Base-by-base conservation (phyloP, 257 asterid genomes). In the Ilex asprella region DNA sequence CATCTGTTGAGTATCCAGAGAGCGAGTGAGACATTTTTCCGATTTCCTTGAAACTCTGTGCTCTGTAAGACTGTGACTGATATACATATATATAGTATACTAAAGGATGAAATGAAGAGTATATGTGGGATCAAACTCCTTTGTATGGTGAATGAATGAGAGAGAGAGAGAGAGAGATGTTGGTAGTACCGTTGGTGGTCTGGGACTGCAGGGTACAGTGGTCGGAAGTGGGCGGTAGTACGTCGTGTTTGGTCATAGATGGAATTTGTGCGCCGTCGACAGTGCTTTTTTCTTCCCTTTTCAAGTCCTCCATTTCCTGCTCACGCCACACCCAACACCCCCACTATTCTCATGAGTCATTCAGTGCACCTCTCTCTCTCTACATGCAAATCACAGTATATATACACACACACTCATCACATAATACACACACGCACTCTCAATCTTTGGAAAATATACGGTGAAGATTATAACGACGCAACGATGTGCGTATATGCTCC, bases 291-390 rank as follows among this genome's bases (percentile, higher is more conserved):
- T 62, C 65, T 54, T 56, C 57, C 67, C 11, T 30, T 16, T 63
- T 15, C 60, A 39, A 49, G 64, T 57, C 49, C 67, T 59, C 71
- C 68, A 62, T 58, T 69, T 63, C 70, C 79, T 77, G 76, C 65
- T 47, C 57, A 16, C 44, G 14, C 52, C 52, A 46, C 10, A 46
- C 10, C n/a, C 6, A 14, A 46, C 52, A 46, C 27, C 27, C 27
- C 27, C 1, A 21, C 27, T 21, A 21, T 21, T 21, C 27, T 21
- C 27, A 0, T 21, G 1, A 21, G 27, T 21, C 27, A 21, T 1
- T 21, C 27, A 21, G 27, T 21, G 2, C 30, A 53, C 57, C 30
- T n/a, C 27, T 14, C 30, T 53, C 57, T 14, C 57, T 53, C 30
- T 53, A 46, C n/a, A 46, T 46, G 14, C 3, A 12, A 1, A 11